Evolutionary conservation across 768 basidiomycete species (phyloP).

Genomic region (Omphalotus guepiniiformis): DNA sequence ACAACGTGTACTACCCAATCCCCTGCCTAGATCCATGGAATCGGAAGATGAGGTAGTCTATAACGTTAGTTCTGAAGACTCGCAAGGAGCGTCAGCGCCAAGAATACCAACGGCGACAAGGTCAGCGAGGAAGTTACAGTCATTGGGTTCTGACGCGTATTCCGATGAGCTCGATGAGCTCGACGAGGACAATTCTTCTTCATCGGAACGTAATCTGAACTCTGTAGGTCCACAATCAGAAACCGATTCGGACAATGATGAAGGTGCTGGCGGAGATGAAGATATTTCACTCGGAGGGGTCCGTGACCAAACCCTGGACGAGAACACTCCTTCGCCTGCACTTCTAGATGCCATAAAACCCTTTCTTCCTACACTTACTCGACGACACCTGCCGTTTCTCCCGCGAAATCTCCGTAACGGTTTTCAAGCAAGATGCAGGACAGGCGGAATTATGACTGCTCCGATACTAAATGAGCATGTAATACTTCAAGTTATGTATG

Average conservation of each 20-base stretch:
- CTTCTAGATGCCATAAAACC: constrained; percentile 1
- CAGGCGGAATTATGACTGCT: background rate
- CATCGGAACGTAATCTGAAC: no score
- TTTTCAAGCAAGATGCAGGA: background rate
- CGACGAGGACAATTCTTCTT: no score
- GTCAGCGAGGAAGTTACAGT: no score
- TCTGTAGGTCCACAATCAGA: no score
- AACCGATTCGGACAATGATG: background rate
- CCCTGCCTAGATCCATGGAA: no score
- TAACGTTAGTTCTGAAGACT: no score
- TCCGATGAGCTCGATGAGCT: no score
- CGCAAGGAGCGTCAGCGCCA: no score
- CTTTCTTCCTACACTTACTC: background rate
- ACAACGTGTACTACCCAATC: no score
- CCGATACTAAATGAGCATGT: background rate
- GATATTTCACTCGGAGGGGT: background rate
- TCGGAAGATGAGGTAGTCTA: no score
- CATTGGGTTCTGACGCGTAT: no score
- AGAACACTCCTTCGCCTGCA: background rate
- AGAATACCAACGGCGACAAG: no score
- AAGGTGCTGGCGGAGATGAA: background rate
- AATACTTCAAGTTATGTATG: constrained; percentile 2
- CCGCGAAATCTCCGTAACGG: constrained; percentile 2
- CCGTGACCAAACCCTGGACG: background rate
- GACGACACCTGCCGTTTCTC: constrained; percentile 4